Conservation (phyloP, 2,329 filamentous ascomycete genomes). For the Immersiporthe knoxdaviesiana region DNA sequence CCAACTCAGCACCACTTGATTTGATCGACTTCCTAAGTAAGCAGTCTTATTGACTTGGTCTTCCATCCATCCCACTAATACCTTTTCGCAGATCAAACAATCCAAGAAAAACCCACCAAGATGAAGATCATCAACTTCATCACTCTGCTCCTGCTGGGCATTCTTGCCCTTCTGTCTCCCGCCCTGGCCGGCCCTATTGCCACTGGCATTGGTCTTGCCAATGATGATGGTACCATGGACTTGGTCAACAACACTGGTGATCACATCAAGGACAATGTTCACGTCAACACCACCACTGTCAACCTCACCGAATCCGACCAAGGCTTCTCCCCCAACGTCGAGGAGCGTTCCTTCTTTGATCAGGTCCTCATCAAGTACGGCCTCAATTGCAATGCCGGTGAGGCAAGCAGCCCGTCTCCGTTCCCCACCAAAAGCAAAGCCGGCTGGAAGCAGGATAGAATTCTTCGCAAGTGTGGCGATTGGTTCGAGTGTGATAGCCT, state of each 20-base stretch:
- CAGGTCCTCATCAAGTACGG: background rate
- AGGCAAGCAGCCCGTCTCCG: background rate
- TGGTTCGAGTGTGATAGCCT: background rate
- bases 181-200: background rate
- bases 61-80: background rate
- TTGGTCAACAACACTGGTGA: background rate
- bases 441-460: background rate
- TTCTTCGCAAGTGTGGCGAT: background rate
- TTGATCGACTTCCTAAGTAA: background rate
- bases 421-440: background rate
- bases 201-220: background rate
- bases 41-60: background rate
- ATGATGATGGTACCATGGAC: background rate
- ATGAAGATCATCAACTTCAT: background rate
- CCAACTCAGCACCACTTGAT: background rate
- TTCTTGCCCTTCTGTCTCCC: background rate
- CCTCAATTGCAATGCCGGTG: background rate
- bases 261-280: background rate
- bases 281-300: background rate
- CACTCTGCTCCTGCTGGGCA: background rate
- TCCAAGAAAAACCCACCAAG: background rate
- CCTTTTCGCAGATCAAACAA: background rate
- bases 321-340: background rate
- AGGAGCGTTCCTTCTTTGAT: background rate
- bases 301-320: background rate